Conservation (phyloP, 108 stramenopile species). For the Cylindrotheca fusiformis region DNA sequence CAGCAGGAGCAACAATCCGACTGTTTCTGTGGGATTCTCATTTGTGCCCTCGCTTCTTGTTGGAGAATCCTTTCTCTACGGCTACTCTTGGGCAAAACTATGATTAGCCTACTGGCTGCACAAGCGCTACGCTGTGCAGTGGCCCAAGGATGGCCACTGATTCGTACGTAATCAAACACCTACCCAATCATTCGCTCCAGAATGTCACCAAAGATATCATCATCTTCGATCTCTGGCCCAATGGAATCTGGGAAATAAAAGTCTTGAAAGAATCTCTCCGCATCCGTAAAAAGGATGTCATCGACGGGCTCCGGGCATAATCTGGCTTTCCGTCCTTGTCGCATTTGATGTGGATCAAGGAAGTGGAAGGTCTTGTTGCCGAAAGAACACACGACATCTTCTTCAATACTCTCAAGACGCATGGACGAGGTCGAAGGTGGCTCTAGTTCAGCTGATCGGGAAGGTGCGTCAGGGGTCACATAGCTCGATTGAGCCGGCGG, state of each 20-base stretch:
- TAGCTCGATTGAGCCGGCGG: not conserved
- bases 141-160: too few relatives aligned
- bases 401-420: not conserved
- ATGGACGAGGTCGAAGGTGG: not conserved
- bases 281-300: conserved; percentile 3
- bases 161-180: too few relatives aligned
- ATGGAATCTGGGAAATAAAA: conserved; percentile 20
- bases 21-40: too few relatives aligned
- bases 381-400: conserved; percentile 27
- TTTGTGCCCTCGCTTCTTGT: too few relatives aligned
- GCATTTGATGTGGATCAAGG: conserved; percentile 24
- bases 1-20: too few relatives aligned
- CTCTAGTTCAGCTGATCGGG: not conserved
- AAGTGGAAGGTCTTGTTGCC: conserved; percentile 32
- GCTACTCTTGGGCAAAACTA: too few relatives aligned
- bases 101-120: too few relatives aligned
- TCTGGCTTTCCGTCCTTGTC: not conserved
- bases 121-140: too few relatives aligned
- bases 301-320: not conserved
- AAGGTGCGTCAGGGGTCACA: not conserved
- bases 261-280: conserved; percentile 22
- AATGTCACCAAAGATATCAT: conserved; percentile 20
- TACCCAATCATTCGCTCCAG: conserved; percentile 26
- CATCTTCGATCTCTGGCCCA: conserved; percentile 22
- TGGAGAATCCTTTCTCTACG: too few relatives aligned